phyloP scores from a whole-genome alignment of 805 yeast species.

The Jamesozyma rosinii region DNA sequence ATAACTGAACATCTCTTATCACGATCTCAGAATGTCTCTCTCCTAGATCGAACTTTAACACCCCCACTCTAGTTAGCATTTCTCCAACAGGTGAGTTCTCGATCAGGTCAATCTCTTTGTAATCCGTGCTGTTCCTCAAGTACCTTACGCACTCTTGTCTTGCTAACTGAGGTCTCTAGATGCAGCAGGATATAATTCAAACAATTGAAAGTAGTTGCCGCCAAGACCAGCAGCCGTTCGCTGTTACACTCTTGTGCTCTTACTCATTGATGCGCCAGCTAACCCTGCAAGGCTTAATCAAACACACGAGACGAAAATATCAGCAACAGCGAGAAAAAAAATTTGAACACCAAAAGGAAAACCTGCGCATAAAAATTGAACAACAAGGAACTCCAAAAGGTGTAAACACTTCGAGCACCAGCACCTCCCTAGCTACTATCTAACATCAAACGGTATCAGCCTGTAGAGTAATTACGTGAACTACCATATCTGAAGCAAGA shows the following conservation, averaged over 20 bases:
- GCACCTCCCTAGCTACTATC: no score
- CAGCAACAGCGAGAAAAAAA: background rate
- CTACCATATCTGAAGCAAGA: no score
- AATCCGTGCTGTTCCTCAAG: no score
- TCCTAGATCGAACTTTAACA: slow-evolving; percentile 19
- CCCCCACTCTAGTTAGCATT: slow-evolving; percentile 8
- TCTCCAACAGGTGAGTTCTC: background rate
- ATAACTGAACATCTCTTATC: slow-evolving; percentile 24
- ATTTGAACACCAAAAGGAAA: background rate
- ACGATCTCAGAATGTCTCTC: slow-evolving; percentile 12
- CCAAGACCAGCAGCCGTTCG: no score
- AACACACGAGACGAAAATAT: background rate
- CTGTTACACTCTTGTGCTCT: no score
- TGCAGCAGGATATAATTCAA: no score
- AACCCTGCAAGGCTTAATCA: background rate
- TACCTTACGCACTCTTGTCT: no score
- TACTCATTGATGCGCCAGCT: background rate
- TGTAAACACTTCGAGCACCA: no score
- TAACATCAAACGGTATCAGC: no score
- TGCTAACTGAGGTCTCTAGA: no score
- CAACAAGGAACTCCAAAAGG: background rate
- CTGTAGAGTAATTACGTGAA: no score
- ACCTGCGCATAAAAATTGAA: background rate
- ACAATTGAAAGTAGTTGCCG: no score
- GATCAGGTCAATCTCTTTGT: background rate